Base-by-base conservation (phyloP, 2,329 filamentous ascomycete genomes). In the Fusarium mangiferae region DNA sequence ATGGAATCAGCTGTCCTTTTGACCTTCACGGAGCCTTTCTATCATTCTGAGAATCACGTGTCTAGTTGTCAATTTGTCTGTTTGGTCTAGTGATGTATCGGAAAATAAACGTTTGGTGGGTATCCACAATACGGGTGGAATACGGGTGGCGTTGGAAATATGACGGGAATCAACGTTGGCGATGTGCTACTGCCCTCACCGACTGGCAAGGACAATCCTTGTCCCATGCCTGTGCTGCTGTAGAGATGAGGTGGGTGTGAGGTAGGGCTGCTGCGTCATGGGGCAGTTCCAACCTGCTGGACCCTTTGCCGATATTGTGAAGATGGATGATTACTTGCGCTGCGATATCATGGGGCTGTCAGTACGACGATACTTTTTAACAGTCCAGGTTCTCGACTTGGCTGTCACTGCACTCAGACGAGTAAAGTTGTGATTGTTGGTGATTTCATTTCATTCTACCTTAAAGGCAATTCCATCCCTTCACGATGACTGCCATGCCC, bases 401-500 rank as follows among this genome's bases (percentile, higher is more conserved):
- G 5, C 5, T 17, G 6, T 6, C n/a, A 0, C 22, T 10, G 7
- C 2, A 12, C n/a, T 28, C 20, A 20, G 12, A 52, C 12, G 1
- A 24, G 3, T 5, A 26, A 13, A 24, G 7, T 9, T 2, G 4
- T n/a, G 3, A 41, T n/a, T n/a, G 22, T 41, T 3, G 38, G 1
- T 22, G 20, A 22, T 8, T 41, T 41, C 38, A 14, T 28, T 20
- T 8, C 13, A 35, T 24, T 20, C n/a, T 24, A 35, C 10, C 35
- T 22, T 18, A 5, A 13, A 7, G 20, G 11, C 24, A 54, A 20
- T 39, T 41, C 35, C 28, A 18, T 26, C 35, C 6, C 35, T 39
- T 10, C 51, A 7, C 28, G 24, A 39, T 54, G 6, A 5, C 36
- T 7, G 14, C 24, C 20, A n/a, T 18, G 35, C 18, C 14, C 8